Percentiles rank a stretch among this genome's conserved stretches.
Conservation (phyloP, 257 asterid species). For the Agastache rugosa region DNA sequence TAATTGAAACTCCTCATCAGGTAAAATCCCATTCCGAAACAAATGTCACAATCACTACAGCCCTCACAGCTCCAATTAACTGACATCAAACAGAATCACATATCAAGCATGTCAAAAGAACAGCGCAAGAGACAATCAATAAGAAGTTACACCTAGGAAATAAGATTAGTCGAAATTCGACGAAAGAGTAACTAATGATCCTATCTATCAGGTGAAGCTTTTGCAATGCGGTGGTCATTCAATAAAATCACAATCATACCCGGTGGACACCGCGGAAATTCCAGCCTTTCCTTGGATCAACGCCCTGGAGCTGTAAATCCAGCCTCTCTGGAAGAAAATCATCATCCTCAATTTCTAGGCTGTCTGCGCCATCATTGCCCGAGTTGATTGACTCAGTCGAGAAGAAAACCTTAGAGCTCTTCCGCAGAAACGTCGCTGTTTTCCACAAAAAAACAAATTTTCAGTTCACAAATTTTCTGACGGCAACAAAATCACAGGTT, state of each 20-base stretch:
- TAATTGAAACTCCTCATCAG: conserved; percentile 2
- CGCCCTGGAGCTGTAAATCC: conserved; percentile 74
- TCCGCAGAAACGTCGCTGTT: conserved; percentile 52
- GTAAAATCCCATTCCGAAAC: background rate
- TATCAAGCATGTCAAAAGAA: background rate
- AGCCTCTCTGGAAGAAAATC: conserved; percentile 68
- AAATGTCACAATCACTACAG: background rate
- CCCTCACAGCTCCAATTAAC: conserved; percentile 3
- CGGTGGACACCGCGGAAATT: conserved; percentile 92
- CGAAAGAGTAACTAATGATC: background rate
- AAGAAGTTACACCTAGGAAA: background rate
- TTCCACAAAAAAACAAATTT: background rate
- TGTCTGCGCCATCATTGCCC: conserved; percentile 36
- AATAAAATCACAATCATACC: conserved; percentile 45
- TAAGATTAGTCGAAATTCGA: background rate
- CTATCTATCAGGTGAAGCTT: background rate
- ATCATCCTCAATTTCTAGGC: conserved; percentile 51
- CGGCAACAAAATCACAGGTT: background rate
- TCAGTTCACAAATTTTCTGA: background rate
- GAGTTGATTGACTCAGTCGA: conserved; percentile 56
- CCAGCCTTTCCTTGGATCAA: conserved; percentile 95
- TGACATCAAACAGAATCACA: conserved; percentile 3
- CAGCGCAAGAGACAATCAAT: background rate
- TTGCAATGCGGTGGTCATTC: background rate
- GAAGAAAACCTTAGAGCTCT: conserved; percentile 54